Evolutionary conservation across 768 basidiomycete genomes (phyloP), one percentile per base, ranked within the genome.

Genomic region (Ephemerocybe angulata): DNA sequence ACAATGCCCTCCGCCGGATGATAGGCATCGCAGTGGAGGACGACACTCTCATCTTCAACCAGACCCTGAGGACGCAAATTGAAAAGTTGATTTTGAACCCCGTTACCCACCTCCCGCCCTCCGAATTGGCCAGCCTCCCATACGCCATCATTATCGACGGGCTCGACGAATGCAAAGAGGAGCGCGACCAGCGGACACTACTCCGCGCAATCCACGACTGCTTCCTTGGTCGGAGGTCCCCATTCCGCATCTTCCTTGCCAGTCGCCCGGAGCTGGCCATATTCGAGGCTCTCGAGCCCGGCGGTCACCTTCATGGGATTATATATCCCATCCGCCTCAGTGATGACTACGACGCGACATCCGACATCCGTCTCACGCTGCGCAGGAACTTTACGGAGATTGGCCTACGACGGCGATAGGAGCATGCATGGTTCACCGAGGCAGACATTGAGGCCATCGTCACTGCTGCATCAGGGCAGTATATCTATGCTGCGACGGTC

Each of bases 261-360:
- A 63, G 59, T 35, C 48, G 62, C 13, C 53, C 57, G 1, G 62
- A 63, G 35, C 37, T 22, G 13, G 59, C 58, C 12, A 30, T 60
- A 17, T 49, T 24, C 27, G 27, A 22, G 11, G 50, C 55, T 1
- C 44, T 60, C n/a, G 25, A 28, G n/a, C 30, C 29, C 25, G 30
- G 27, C 24, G 41, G 41, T 33, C 25, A 52, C 30, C 24, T 46
- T 2, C 15, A 51, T 7, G 38, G 28, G 11, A 6, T 31, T 11
- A 25, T 43, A 37, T 38, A 49, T 53, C 4, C 40, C 54, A 35
- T 53, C 42, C n/a, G 48, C 43, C 41, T 22, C 29, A 58, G 37
- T 21, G 33, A 44, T 50, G 50, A 15, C 13, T 50, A 33, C 48
- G 48, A 50, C 24, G 48, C 48, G 27, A 50, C 48, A 3, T 29